A percentile compares a stretch with the other conserved stretches of the same genome.
Conservation (phyloP, 495 filamentous ascomycete genomes). For the Jackrogersella minutella region DNA sequence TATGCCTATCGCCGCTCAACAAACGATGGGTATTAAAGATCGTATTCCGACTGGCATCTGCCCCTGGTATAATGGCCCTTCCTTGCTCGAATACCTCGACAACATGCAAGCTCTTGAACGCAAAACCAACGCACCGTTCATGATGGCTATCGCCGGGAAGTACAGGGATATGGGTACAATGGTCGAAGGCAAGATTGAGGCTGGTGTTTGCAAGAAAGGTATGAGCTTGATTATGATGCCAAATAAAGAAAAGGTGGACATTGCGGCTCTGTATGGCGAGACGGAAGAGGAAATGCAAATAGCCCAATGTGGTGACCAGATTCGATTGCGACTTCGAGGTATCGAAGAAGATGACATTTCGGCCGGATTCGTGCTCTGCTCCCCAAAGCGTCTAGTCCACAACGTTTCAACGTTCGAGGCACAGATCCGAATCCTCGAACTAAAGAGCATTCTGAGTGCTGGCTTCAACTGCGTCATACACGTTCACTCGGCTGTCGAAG, state of each 20-base stretch:
- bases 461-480: slow-evolving; percentile 89
- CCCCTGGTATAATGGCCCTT: slow-evolving; percentile 91
- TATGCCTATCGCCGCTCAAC: slow-evolving; percentile 96
- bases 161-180: slow-evolving; percentile 98
- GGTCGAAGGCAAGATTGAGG: slow-evolving; percentile 96
- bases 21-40: slow-evolving; percentile 84
- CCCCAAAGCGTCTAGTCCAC: slow-evolving; percentile 88
- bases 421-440: slow-evolving; percentile 93
- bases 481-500: slow-evolving; percentile 95
- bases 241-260: slow-evolving; percentile 78
- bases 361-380: slow-evolving; percentile 95
- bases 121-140: slow-evolving; percentile 97
- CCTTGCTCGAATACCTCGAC: slow-evolving; percentile 91
- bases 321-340: slow-evolving; percentile 88
- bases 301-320: slow-evolving; percentile 92
- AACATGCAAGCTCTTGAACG: slow-evolving; percentile 90
- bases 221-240: slow-evolving; percentile 90
- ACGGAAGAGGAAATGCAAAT: slow-evolving; percentile 87
- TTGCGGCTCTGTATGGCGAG: slow-evolving; percentile 90
- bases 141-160: slow-evolving; percentile 97
- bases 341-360: slow-evolving; percentile 97
- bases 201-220: slow-evolving; percentile 89
- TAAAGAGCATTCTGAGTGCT: slow-evolving; percentile 86
- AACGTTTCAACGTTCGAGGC: slow-evolving; percentile 92
- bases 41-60: slow-evolving; percentile 78